phyloP scores from a whole-genome alignment of 345 rosid species.

The Melaleuca alternifolia region DNA sequence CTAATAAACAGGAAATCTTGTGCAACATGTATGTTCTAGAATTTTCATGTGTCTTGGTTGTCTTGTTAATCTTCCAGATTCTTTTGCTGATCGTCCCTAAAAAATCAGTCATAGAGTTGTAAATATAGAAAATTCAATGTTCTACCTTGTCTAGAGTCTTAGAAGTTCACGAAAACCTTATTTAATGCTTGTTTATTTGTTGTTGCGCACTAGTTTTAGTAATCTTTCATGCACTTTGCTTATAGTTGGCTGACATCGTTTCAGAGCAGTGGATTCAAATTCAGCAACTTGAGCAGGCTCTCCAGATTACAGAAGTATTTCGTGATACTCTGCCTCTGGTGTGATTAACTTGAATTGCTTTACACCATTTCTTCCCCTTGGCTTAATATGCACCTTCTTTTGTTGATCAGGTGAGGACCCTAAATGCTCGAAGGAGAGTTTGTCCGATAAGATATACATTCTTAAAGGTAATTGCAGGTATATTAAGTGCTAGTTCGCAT shows the following conservation, averaged over 20 bases:
- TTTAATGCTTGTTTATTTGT: not conserved
- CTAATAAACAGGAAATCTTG: not conserved
- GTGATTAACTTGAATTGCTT: not conserved
- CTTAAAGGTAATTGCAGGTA: conserved; percentile 32
- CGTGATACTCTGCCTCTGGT: not conserved
- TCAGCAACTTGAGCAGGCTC: conserved; percentile 65
- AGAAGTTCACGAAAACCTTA: not conserved
- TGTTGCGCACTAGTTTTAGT: not conserved
- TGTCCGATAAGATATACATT: conserved; percentile 29
- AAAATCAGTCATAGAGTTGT: not conserved
- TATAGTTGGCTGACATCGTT: conserved; percentile 45
- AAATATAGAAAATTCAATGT: not conserved
- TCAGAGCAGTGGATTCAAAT: conserved; percentile 64
- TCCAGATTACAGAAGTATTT: conserved; percentile 26
- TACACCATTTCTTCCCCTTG: not conserved
- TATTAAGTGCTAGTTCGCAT: not conserved
- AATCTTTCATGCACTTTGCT: not conserved
- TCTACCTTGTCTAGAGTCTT: not conserved
- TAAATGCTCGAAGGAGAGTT: conserved; percentile 19
- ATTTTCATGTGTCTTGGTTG: not conserved
- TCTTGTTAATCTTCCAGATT: not conserved
- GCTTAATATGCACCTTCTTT: not conserved
- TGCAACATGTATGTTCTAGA: not conserved
- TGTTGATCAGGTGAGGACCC: conserved; percentile 24
- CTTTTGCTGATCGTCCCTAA: not conserved